A percentile compares a stretch with the other conserved stretches of the same genome.
Evolutionary conservation across 352 stramenopile genomes (phyloP).

Genomic region (Phytophthora pluvialis): DNA sequence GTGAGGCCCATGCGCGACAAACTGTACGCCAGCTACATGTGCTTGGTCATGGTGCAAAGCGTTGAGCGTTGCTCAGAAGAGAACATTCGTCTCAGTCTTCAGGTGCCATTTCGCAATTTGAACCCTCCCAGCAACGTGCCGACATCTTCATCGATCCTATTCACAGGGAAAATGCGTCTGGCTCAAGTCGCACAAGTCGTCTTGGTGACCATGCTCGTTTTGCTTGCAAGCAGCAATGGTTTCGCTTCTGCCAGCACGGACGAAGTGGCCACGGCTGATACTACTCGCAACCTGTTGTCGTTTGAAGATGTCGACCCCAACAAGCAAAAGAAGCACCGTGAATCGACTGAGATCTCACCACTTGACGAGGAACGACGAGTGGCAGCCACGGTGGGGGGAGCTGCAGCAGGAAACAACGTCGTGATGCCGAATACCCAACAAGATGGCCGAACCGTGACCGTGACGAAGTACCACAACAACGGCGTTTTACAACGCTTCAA

Average conservation of each 20-base stretch:
- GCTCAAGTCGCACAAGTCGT: constrained; percentile 10
- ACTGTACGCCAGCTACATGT: constrained; percentile 8
- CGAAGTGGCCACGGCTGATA: neutral
- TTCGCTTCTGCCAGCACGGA: constrained; percentile 9
- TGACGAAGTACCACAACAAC: constrained; percentile 25
- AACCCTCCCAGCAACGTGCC: neutral
- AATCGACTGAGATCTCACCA: neutral
- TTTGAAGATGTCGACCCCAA: constrained; percentile 14
- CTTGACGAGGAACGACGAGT: constrained; percentile 9
- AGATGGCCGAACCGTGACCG: constrained; percentile 3
- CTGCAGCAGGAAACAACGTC: constrained; percentile 7
- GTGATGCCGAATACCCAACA: neutral
- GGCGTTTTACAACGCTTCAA: constrained; percentile 11
- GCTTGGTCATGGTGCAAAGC: neutral
- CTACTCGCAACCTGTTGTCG: constrained; percentile 9
- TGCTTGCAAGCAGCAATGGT: constrained; percentile 8
- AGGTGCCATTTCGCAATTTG: constrained; percentile 8
- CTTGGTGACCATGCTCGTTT: neutral
- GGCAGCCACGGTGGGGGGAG: constrained; percentile 2
- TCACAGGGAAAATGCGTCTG: constrained; percentile 6
- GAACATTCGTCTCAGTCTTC: neutral
- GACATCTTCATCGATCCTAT: neutral
- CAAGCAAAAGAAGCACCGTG: neutral
- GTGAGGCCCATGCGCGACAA: neutral
- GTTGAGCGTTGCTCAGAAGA: neutral